phyloP scores from a whole-genome alignment of 2,329 filamentous ascomycete species.

The Fusarium irregulare region DNA sequence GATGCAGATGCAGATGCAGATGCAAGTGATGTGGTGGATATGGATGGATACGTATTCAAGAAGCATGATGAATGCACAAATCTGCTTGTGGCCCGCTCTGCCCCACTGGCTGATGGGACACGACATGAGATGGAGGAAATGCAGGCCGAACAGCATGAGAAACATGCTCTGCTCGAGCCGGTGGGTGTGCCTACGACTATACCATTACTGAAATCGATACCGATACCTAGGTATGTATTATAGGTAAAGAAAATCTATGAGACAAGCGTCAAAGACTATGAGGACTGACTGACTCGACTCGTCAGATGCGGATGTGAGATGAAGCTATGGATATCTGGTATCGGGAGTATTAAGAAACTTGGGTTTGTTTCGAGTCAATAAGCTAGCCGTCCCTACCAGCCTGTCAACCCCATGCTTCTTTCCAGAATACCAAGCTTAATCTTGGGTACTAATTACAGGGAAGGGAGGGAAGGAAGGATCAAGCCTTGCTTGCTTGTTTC shows the following conservation, averaged over 20 bases:
- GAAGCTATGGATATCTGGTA: neutral
- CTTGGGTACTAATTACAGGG: conserved; percentile 1
- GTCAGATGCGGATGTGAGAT: neutral
- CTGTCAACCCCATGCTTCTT: conserved; percentile 9
- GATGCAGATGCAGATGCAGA: neutral
- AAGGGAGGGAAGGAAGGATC: neutral
- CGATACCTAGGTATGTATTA: neutral
- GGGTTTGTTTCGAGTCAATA: neutral
- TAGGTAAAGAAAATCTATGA: neutral
- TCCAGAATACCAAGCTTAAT: conserved; percentile 25
- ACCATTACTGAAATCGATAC: neutral
- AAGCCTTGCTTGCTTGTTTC: neutral
- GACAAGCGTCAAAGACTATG: neutral
- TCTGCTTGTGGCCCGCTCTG: conserved; percentile 7
- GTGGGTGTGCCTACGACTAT: conserved; percentile 14
- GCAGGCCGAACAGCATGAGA: neutral
- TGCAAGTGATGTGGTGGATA: conserved; percentile 8
- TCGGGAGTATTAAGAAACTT: neutral
- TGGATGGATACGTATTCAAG: neutral
- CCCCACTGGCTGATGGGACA: conserved; percentile 19
- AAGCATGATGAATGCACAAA: conserved; percentile 19
- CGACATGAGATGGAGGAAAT: conserved; percentile 16
- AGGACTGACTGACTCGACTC: neutral
- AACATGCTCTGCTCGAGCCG: neutral
- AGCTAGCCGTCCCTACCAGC: neutral